Conservation (phyloP, 2,329 filamentous ascomycete genomes). For the Ambrosiella cleistominuta region DNA sequence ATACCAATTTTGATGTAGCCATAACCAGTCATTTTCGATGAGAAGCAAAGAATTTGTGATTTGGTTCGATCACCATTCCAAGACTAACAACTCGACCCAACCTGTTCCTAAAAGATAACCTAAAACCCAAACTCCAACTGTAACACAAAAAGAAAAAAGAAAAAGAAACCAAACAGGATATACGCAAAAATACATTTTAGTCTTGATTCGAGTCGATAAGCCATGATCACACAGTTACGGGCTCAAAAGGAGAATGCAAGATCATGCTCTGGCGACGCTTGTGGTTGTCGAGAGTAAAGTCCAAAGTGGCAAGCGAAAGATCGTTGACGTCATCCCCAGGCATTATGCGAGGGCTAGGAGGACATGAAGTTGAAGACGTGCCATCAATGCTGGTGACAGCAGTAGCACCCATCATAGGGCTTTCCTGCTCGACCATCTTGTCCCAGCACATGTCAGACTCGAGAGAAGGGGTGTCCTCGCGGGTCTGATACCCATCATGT, state of each 20-base stretch:
- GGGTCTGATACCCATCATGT: not conserved
- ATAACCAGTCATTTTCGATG: too few species aligned
- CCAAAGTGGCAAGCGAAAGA: not conserved
- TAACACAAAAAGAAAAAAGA: too few species aligned
- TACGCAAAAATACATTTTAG: too few species aligned
- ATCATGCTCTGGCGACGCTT: conserved; percentile 11
- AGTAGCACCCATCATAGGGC: not conserved
- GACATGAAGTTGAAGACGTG: conserved; percentile 8
- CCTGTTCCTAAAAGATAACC: too few species aligned
- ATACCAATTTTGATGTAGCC: too few species aligned
- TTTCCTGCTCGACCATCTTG: conserved; percentile 2
- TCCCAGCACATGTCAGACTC: conserved; percentile 8
- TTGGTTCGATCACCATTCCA: too few species aligned
- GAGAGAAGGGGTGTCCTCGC: conserved; percentile 7
- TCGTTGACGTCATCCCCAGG: not conserved
- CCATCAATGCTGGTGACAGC: not conserved
- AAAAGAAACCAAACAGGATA: too few species aligned
- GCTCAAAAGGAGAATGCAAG: conserved; percentile 1
- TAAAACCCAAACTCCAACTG: too few species aligned
- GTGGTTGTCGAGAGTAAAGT: not conserved
- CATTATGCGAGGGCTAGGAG: conserved; percentile 8
- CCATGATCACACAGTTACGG: not conserved
- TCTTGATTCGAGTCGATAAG: too few species aligned
- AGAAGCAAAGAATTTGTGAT: too few species aligned
- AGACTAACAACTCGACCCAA: too few species aligned